Evolutionary conservation across 2,329 filamentous ascomycete species (phyloP).

Genomic region (Arthrinium puccinioides): DNA sequence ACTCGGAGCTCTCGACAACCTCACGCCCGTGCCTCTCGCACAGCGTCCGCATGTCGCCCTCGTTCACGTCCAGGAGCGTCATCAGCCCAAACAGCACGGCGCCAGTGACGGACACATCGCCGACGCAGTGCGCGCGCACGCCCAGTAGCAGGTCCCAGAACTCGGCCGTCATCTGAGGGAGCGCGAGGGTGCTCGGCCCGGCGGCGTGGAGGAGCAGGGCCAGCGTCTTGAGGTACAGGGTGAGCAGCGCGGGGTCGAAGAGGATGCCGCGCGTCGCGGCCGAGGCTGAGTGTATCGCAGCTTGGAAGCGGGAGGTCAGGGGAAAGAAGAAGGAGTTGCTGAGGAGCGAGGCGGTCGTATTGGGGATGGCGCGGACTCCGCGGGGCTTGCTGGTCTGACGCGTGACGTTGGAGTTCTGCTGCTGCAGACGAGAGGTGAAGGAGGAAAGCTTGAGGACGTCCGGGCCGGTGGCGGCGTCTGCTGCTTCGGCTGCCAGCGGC

Average conservation of each 20-base stretch:
- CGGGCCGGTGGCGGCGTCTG: conserved; percentile 72
- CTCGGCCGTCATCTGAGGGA: conserved; percentile 77
- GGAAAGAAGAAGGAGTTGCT: conserved; percentile 79
- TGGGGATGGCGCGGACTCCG: conserved; percentile 54
- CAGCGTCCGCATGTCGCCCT: conserved; percentile 60
- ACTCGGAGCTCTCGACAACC: conserved; percentile 79
- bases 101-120: conserved; percentile 61
- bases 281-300: conserved; percentile 40
- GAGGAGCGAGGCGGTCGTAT: conserved; percentile 71
- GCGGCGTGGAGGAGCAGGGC: conserved; percentile 76
- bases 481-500: conserved; percentile 74
- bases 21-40: conserved; percentile 69
- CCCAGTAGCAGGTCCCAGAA: conserved; percentile 75
- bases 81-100: conserved; percentile 74
- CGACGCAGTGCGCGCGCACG: conserved; percentile 50
- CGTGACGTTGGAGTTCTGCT: conserved; percentile 31
- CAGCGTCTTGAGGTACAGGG: conserved; percentile 79
- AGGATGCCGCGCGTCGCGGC: conserved; percentile 49
- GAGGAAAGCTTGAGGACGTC: conserved; percentile 82
- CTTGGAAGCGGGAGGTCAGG: conserved; percentile 71
- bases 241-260: conserved; percentile 67
- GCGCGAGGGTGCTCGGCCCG: conserved; percentile 67
- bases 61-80: conserved; percentile 76
- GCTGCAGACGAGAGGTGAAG: conserved; percentile 71
- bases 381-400: conserved; percentile 24